Base-by-base conservation (phyloP, 768 basidiomycete genomes). In the Panaeolus cyanescens region DNA sequence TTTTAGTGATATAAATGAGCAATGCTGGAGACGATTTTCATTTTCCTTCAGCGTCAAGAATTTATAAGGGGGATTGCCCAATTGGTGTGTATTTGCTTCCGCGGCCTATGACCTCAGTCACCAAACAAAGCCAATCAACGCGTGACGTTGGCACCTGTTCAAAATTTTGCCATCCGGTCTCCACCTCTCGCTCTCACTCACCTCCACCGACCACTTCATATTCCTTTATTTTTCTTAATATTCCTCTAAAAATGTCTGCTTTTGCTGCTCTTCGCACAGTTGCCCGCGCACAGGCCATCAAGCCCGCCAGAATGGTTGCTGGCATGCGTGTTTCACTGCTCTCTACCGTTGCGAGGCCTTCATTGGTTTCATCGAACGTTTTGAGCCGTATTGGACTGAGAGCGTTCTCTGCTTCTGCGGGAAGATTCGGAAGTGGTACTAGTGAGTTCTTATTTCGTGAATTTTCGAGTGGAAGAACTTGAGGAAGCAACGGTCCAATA, bases 251-350 rank as follows among this genome's bases (percentile, higher is more conserved):
- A 56, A 90, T 91, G 89, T 89, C 88, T 74, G 79, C 84, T 58
- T 64, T 86, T 55, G 86, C 87, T 72, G 75, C 79, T 65, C 79
- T 90, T 61, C 85, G 88, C 69, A 85, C 85, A 63, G 71, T 85
- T 33, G 70, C 84, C 32, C 73, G 80, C 50, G 79, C 63, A 75
- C 83, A 63, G 61, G 77, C 72, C n/a, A 50, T 50, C 45, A 50
- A 28, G 25, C 45, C 45, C 9, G 77, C 69, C 67, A 72, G 67
- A n/a, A 64, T 77, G 34, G 65, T 67, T 58, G 67, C 61, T 58
- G 66, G 72, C 59, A 71, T 71, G 67, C 68, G 69, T 40, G 69
- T 78, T 54, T 70, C 75, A 15, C 63, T 70, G 40, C 64, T 70
- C 34, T 62, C 72, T 39, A 59, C 65, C 5, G 25, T 64, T 55